These are phyloP conservation scores for Euphorbia celastroides DNA, from an alignment of 441 rosid species.

Conservation along the genomic window DNA sequence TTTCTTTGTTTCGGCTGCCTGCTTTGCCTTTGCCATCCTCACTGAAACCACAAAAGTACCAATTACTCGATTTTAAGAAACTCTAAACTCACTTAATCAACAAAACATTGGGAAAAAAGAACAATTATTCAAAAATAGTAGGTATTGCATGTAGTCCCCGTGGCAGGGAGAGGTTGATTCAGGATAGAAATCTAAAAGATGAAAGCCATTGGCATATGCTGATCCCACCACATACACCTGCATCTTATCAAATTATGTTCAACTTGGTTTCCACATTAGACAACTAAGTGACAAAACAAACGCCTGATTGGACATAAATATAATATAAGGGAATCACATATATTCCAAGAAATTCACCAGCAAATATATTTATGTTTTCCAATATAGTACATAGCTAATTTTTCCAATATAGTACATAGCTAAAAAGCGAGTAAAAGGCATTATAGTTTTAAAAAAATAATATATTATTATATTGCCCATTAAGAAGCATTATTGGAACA, in stretches of 20 bases:
- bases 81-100: not conserved
- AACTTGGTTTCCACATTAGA: not conserved
- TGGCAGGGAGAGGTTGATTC: conserved; percentile 73
- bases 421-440: too few species aligned
- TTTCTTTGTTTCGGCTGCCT: conserved; percentile 33
- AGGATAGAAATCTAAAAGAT: conserved; percentile 88
- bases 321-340: too few species aligned
- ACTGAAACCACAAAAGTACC: conserved; percentile 25
- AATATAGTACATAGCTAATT: too few species aligned
- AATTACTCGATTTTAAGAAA: not conserved
- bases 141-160: conserved; percentile 58
- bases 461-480: too few species aligned
- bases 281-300: not conserved
- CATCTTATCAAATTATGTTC: conserved; percentile 13
- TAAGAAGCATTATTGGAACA: too few species aligned
- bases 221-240: conserved; percentile 85
- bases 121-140: too few species aligned
- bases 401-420: too few species aligned
- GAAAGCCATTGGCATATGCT: conserved; percentile 62
- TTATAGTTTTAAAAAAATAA: too few species aligned
- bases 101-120: too few species aligned
- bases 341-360: too few species aligned
- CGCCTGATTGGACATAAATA: too few species aligned
- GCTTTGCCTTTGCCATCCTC: conserved; percentile 30
- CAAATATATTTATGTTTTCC: too few species aligned